phyloP scores from a whole-genome alignment of 306 rosid genomes.

The Vicia faba region DNA sequence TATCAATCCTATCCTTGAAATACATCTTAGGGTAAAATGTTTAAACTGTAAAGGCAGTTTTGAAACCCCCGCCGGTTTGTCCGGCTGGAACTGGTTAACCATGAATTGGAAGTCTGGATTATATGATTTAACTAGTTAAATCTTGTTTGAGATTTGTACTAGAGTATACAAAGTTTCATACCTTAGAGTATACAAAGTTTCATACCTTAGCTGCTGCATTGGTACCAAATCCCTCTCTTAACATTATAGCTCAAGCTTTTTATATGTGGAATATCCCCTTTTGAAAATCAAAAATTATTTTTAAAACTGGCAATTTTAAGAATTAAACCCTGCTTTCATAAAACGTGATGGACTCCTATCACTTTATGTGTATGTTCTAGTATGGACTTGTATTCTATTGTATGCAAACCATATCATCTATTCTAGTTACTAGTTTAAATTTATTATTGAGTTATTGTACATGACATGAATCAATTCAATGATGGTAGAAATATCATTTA shows the following conservation, averaged over 20 bases:
- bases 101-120: not conserved
- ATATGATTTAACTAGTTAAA: not conserved
- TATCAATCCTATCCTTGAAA: slow-evolving; percentile 6
- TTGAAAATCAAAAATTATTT: not conserved
- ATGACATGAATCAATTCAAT: slow-evolving; percentile 11
- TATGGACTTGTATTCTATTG: not conserved
- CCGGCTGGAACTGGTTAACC: slow-evolving; percentile 1
- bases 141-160: not conserved
- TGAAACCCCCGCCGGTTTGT: not conserved
- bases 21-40: not conserved
- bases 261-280: not conserved
- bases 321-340: not conserved
- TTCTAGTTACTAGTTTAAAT: not conserved
- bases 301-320: not conserved
- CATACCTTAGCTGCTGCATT: slow-evolving; percentile 17
- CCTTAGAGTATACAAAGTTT: slow-evolving; percentile 8
- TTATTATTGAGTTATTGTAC: slow-evolving; percentile 6
- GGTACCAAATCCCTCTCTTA: not conserved
- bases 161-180: slow-evolving; percentile 6
- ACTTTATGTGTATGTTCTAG: too few species aligned
- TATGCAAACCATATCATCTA: slow-evolving; percentile 17
- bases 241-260: slow-evolving; percentile 1
- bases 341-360: not conserved
- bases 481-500: slow-evolving; percentile 12
- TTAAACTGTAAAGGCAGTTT: slow-evolving; percentile 9